Conservation (phyloP, 2,329 filamentous ascomycete species). For the Ascochyta pisi region DNA sequence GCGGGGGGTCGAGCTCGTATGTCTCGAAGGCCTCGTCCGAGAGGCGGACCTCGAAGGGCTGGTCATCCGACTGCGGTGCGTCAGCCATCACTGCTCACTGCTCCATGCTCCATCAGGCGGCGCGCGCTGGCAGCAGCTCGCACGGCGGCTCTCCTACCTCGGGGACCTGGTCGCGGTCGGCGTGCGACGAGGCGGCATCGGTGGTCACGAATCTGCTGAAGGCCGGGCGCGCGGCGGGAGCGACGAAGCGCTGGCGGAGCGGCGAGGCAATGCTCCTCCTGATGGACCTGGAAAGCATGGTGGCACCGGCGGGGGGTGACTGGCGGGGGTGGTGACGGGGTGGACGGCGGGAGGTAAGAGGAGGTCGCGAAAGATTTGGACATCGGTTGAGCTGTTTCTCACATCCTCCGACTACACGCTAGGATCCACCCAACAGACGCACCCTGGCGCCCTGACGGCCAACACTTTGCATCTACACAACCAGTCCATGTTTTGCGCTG, state of each 20-base stretch:
- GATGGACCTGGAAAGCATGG: constrained; percentile 51
- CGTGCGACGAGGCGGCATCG: constrained; percentile 89
- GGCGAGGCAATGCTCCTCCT: constrained; percentile 50
- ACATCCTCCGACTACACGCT: constrained; percentile 2
- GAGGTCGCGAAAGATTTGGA: constrained; percentile 15
- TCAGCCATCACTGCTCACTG: constrained; percentile 26
- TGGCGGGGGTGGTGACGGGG: constrained; percentile 29
- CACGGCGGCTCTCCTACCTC: constrained; percentile 57
- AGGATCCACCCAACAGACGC: constrained; percentile 12
- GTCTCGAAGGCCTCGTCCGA: constrained; percentile 99
- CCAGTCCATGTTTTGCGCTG: no score
- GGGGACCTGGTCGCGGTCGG: constrained; percentile 77
- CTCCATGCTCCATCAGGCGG: no score
- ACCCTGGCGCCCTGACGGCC: constrained; percentile 1
- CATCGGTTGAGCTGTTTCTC: constrained; percentile 13
- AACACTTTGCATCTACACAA: no score
- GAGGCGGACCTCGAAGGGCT: constrained; percentile 89
- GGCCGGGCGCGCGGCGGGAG: constrained; percentile 42
- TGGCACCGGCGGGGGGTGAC: constrained; percentile 28
- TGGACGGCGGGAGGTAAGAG: constrained; percentile 13
- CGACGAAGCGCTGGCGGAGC: constrained; percentile 48
- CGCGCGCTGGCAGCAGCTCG: background rate
- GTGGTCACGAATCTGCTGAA: constrained; percentile 81
- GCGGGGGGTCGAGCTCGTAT: constrained; percentile 95
- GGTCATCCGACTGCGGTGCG: constrained; percentile 78